Evolutionary conservation across 2,329 filamentous ascomycete species (phyloP).

Genomic region (Hypocrella siamensis): DNA sequence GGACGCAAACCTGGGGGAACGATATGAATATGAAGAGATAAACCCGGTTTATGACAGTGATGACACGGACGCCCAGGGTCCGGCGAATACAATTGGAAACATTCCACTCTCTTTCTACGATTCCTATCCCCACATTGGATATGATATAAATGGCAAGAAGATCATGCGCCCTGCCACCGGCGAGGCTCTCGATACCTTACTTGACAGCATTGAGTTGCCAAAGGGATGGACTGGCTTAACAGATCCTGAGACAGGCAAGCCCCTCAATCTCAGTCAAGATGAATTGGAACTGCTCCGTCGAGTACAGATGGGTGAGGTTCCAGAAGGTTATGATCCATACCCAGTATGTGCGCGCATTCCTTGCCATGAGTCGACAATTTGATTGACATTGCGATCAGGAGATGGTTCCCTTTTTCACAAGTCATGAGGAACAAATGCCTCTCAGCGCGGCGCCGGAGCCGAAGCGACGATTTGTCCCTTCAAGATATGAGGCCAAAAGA

Average conservation of each 20-base stretch:
- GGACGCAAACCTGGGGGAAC: conserved; percentile 79
- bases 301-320: conserved; percentile 76
- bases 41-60: conserved; percentile 93
- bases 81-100: conserved; percentile 83
- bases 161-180: conserved; percentile 93
- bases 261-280: conserved; percentile 70
- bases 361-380: background rate
- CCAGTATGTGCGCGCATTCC: conserved; percentile 37
- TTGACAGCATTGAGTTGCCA: conserved; percentile 92
- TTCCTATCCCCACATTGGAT: conserved; percentile 93
- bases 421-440: conserved; percentile 84
- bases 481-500: conserved; percentile 90
- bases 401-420: conserved; percentile 86
- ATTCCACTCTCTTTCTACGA: conserved; percentile 95
- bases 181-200: conserved; percentile 77
- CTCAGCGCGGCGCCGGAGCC: conserved; percentile 88
- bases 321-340: conserved; percentile 82
- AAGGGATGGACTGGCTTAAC: conserved; percentile 96
- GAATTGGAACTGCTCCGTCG: conserved; percentile 80
- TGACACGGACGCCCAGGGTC: conserved; percentile 68
- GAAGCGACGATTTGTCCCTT: conserved; percentile 88
- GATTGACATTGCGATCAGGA: conserved; percentile 30
- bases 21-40: conserved; percentile 89
- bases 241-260: conserved; percentile 86
- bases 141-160: conserved; percentile 97